Conservation (phyloP, 2,329 filamentous ascomycete genomes). For the Graphiopsis chlorocephala region DNA sequence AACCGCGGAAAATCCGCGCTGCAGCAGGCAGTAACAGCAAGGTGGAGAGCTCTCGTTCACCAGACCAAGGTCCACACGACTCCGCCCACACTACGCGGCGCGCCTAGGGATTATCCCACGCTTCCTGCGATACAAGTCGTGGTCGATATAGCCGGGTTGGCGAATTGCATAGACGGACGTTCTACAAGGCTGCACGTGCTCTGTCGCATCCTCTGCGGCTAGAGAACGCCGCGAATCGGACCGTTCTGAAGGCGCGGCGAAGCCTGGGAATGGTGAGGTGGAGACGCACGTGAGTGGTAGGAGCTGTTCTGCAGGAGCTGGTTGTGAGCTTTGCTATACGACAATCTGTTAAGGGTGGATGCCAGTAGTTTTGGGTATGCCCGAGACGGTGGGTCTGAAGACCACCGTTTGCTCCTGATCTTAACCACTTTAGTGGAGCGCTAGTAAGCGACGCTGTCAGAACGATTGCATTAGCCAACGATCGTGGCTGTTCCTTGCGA, state of each 20-base stretch:
- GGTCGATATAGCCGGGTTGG: background rate
- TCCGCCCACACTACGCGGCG: constrained; percentile 5
- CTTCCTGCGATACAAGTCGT: constrained; percentile 2
- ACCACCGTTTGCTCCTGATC: background rate
- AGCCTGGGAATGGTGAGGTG: constrained; percentile 7
- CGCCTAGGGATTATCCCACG: constrained; percentile 10
- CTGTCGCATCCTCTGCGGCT: background rate
- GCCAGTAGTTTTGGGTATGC: background rate
- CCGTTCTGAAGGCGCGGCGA: background rate
- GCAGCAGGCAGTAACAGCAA: background rate
- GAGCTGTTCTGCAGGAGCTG: constrained; percentile 3
- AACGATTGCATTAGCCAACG: constrained; percentile 2
- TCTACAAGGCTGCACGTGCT: constrained; percentile 12
- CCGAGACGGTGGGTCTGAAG: constrained; percentile 5
- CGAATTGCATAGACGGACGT: constrained; percentile 3
- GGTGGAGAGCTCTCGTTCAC: constrained; percentile 11
- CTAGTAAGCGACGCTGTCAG: background rate
- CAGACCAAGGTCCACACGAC: constrained; percentile 2
- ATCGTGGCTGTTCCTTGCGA: background rate
- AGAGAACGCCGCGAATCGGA: constrained; percentile 13
- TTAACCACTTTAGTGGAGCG: background rate
- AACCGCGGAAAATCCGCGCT: background rate
- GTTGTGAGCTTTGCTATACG: background rate
- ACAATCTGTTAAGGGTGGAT: background rate
- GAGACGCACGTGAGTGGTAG: constrained; percentile 8